phyloP scores from a whole-genome alignment of 192 early-diverging fungal genomes.

The Chytriomyces sp. region DNA sequence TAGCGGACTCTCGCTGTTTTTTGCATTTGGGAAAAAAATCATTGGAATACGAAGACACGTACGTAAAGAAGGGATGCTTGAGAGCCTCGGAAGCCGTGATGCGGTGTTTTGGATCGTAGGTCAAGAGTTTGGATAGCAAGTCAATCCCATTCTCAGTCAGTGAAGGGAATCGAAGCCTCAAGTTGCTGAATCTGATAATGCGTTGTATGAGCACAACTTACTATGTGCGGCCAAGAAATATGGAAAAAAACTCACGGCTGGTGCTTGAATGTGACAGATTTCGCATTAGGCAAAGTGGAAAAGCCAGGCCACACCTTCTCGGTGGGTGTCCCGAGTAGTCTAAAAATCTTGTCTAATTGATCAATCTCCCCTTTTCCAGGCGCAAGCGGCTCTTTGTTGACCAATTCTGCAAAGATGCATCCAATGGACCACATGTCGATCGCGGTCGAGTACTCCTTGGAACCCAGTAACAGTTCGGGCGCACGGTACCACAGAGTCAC shows the following conservation, averaged over 20 bases:
- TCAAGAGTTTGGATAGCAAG: conserved; percentile 72
- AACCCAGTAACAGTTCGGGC: conserved; percentile 89
- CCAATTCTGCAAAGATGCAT: conserved; percentile 95
- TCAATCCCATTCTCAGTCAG: conserved; percentile 81
- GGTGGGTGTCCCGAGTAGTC: conserved; percentile 83
- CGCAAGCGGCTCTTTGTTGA: conserved; percentile 80
- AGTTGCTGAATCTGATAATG: conserved; percentile 34
- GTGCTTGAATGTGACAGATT: conserved; percentile 72
- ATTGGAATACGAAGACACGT: background rate
- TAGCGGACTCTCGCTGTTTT: conserved; percentile 68
- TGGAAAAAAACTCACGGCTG: conserved; percentile 51
- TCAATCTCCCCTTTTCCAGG: conserved; percentile 88
- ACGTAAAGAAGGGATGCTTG: conserved; percentile 86
- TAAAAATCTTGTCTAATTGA: conserved; percentile 86
- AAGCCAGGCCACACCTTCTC: conserved; percentile 84
- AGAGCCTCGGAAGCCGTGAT: conserved; percentile 92
- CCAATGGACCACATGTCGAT: conserved; percentile 92
- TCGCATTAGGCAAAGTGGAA: conserved; percentile 66
- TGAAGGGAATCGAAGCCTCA: conserved; percentile 49
- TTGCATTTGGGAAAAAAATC: too few species aligned
- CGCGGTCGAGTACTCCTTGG: conserved; percentile 86
- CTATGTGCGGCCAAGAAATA: background rate
- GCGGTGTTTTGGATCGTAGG: conserved; percentile 80
- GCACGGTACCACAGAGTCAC: conserved; percentile 97
- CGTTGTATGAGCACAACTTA: background rate